Percentiles rank a stretch among this genome's conserved stretches.
Evolutionary conservation across 192 early-diverging fungal species (phyloP).

Genomic region (Rhizophagus clarus): DNA sequence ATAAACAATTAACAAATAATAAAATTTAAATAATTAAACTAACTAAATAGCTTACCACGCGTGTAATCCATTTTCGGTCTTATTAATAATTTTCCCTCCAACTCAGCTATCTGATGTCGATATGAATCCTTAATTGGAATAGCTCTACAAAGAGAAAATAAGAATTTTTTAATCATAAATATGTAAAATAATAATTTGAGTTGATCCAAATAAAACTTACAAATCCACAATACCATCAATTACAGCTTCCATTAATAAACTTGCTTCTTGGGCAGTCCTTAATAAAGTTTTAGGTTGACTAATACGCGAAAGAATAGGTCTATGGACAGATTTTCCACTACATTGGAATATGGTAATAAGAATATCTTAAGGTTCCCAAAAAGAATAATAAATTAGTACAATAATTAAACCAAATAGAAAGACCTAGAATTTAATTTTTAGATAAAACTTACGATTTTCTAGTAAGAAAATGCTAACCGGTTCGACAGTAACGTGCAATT

Average conservation of each 20-base stretch:
- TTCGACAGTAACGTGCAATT: constrained; percentile 34
- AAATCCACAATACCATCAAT: constrained; percentile 52
- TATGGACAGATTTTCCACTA: constrained; percentile 40
- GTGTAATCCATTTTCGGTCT: constrained; percentile 45
- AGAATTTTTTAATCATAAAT: no score
- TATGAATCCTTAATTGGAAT: constrained; percentile 49
- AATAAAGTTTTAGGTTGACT: constrained; percentile 35
- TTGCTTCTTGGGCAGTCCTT: constrained; percentile 41
- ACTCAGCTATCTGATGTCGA: constrained; percentile 43
- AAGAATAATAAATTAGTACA: not conserved
- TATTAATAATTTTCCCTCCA: constrained; percentile 43
- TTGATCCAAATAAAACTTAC: not conserved
- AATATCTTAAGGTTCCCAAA: constrained; percentile 21
- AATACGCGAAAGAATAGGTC: constrained; percentile 41
- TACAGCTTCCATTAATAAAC: constrained; percentile 47
- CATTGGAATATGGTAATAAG: constrained; percentile 46
- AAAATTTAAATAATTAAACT: not conserved
- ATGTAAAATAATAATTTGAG: not conserved
- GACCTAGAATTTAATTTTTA: not conserved
- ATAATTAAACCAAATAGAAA: not conserved
- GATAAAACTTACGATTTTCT: constrained; percentile 22
- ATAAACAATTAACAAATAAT: not conserved
- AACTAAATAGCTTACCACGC: constrained; percentile 12
- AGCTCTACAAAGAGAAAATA: constrained; percentile 18
- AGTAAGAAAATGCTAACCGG: constrained; percentile 45